phyloP scores from a whole-genome alignment of 495 filamentous ascomycete genomes.

The Articulospora tetracladia region DNA sequence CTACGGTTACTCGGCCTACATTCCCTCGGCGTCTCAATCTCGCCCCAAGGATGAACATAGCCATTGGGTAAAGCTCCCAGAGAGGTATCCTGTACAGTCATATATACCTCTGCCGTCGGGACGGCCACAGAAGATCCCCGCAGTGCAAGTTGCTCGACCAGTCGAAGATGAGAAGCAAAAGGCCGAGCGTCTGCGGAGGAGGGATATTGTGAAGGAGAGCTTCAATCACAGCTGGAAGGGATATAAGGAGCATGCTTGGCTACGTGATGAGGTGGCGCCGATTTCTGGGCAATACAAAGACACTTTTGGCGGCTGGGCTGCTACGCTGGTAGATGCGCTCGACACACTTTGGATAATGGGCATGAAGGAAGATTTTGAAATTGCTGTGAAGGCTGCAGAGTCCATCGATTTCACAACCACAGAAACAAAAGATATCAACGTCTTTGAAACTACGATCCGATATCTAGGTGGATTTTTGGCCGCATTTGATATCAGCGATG shows the following conservation, averaged over 20 bases:
- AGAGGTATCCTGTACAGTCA: slow-evolving; percentile 42
- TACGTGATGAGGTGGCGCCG: slow-evolving; percentile 73
- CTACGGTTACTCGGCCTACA: slow-evolving; percentile 17
- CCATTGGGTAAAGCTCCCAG: slow-evolving; percentile 40
- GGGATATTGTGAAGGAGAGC: slow-evolving; percentile 51
- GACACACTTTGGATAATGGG: slow-evolving; percentile 94
- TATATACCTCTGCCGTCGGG: slow-evolving; percentile 46
- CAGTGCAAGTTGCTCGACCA: slow-evolving; percentile 19
- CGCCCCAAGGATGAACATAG: slow-evolving; percentile 4
- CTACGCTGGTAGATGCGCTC: slow-evolving; percentile 83
- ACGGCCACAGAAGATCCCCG: slow-evolving; percentile 26
- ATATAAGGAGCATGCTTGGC: slow-evolving; percentile 75
- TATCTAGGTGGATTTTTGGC: slow-evolving; percentile 77
- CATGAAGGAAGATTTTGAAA: slow-evolving; percentile 76
- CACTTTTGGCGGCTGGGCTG: slow-evolving; percentile 90
- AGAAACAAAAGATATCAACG: slow-evolving; percentile 47
- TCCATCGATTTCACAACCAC: slow-evolving; percentile 82
- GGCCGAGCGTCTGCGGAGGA: slow-evolving; percentile 11
- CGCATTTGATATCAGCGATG: slow-evolving; percentile 69
- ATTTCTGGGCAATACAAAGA: slow-evolving; percentile 53
- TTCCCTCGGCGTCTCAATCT: background rate
- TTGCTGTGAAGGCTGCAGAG: slow-evolving; percentile 66
- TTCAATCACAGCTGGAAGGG: slow-evolving; percentile 72
- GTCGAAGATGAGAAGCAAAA: slow-evolving; percentile 21
- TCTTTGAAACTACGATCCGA: slow-evolving; percentile 78